Base-by-base conservation (phyloP, 148 eudicot species). In the Limonium bicolor region DNA sequence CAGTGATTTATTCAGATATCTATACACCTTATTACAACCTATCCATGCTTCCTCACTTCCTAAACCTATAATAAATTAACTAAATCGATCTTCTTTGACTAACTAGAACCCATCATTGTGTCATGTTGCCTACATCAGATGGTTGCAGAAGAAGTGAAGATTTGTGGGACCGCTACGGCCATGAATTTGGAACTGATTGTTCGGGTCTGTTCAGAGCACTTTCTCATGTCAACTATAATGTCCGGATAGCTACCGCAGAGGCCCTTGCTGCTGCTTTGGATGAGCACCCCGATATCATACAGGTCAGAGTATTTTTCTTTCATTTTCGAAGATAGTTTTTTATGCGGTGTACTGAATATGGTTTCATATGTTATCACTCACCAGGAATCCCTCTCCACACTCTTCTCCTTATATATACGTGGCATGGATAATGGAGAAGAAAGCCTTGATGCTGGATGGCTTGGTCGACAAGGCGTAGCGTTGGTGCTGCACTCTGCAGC, bases 391-490 rank as follows among this genome's bases (percentile, higher is more conserved):
- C 81, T 90, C 13, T 76, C 99, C 22, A 78, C 93, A 43, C 60
- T 90, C 35, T 90, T 90, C 66, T 75, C 99, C 5, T 67, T 80
- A 55, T 90, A 90, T 54, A 86, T 90, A 49, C 95, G 65, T 24
- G 93, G 78, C 47, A 60, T 48, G 64, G 78, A 87, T 46, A 38
- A 50, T 54, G 76, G 60, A 49, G 83, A 56, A 51, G 94, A 68
- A 36, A 54, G 51, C 58, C 55, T 76, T 50, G 93, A 80, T 67
- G 70, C 82, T 70, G 85, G 82, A 48, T 90, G 99, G 99, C 42
- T 80, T 18, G 95, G 95, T 36, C 75, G 99, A 71, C 99, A 90
- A 73, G 99, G 99, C 58, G 73, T 80, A 51, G 99, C 95, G 2
- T 54, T 84, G 62, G 85, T 93, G 19, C 65, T 90, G 42, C 73